Evolutionary conservation across 1,284 basidiomycete genomes (phyloP), one percentile per base, ranked within the genome.

Genomic region (Kalmanozyma brasiliensis): DNA sequence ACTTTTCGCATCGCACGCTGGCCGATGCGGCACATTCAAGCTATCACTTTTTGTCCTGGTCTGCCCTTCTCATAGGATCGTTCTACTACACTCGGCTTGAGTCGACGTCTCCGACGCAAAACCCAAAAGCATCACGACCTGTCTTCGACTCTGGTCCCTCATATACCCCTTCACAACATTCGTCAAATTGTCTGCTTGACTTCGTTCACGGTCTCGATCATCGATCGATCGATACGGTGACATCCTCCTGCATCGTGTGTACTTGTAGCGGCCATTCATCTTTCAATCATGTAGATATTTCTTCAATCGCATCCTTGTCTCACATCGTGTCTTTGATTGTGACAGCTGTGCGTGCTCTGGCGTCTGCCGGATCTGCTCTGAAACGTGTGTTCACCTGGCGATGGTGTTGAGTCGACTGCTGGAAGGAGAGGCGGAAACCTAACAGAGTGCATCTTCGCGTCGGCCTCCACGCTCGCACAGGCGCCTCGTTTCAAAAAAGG

Each of bases 101-200:
- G 60, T 47, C 45, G 52, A 53, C 45, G 30, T 45, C 26, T 45
- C 22, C 45, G 52, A 48, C 44, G 45, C 33, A n/a, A n/a, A n/a
- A 19, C 22, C 43, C 38, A 52, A 40, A 52, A 49, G 45, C 58
- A 60, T 60, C 51, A 40, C 40, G 38, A 52, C 51, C 51, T 30
- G 38, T 43, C 35, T 37, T 52, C 49, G 60, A 45, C 60, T 63
- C 48, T 44, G 47, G 51, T 55, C 51, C 34, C 34, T 35, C 45
- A 26, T 38, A 64, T 64, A 64, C 61, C 61, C 61, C 37, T 40
- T 42, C 42, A 32, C 23, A n/a, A 40, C 20, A n/a, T 52, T 38
- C 52, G 30, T 45, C 49, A 52, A 64, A 64, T 64, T 64, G 61
- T 64, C 61, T 64, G 61, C 55, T 61, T 52, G 19, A 36, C 36